Conservation (phyloP, 495 filamentous ascomycete species). For the Aspergillus mulundensis region DNA sequence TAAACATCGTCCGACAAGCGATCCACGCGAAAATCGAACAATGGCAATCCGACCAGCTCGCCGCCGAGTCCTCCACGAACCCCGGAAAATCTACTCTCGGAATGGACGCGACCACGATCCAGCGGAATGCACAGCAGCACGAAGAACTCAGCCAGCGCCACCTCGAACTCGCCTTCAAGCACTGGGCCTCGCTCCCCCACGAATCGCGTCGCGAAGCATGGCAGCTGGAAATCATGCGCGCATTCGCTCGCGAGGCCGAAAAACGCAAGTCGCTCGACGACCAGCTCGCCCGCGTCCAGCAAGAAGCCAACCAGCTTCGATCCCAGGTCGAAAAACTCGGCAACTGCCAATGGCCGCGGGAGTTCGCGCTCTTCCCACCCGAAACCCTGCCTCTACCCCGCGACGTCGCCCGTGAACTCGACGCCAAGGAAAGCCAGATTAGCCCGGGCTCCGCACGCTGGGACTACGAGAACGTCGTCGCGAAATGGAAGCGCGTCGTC, state of each 20-base stretch:
- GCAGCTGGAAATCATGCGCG: slow-evolving; percentile 73
- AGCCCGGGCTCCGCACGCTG: slow-evolving; percentile 39
- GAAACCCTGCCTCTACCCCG: slow-evolving; percentile 56
- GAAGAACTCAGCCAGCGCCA: slow-evolving; percentile 61
- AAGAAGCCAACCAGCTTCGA: slow-evolving; percentile 70
- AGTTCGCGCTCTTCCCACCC: slow-evolving; percentile 64
- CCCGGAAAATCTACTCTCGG: slow-evolving; percentile 23
- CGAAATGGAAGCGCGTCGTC: slow-evolving; percentile 56
- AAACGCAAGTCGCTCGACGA: slow-evolving; percentile 59
- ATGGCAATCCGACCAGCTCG: slow-evolving; percentile 49
- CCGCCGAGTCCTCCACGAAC: slow-evolving; percentile 23
- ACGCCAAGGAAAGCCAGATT: slow-evolving; percentile 33
- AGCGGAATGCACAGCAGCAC: slow-evolving; percentile 50
- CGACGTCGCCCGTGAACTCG: slow-evolving; percentile 41
- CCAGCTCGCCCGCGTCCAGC: slow-evolving; percentile 56
- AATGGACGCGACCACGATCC: slow-evolving; percentile 39
- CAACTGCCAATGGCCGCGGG: slow-evolving; percentile 63
- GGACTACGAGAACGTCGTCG: slow-evolving; percentile 54
- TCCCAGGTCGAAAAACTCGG: slow-evolving; percentile 64
- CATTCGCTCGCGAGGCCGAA: slow-evolving; percentile 63
- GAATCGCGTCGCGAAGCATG: slow-evolving; percentile 61
- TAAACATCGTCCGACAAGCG: slow-evolving; percentile 61
- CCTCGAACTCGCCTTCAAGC: slow-evolving; percentile 61
- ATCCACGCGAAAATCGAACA: slow-evolving; percentile 61
- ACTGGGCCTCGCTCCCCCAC: slow-evolving; percentile 60